Conservation (phyloP, 2,329 filamentous ascomycete genomes). For the Neobulgaria alba region DNA sequence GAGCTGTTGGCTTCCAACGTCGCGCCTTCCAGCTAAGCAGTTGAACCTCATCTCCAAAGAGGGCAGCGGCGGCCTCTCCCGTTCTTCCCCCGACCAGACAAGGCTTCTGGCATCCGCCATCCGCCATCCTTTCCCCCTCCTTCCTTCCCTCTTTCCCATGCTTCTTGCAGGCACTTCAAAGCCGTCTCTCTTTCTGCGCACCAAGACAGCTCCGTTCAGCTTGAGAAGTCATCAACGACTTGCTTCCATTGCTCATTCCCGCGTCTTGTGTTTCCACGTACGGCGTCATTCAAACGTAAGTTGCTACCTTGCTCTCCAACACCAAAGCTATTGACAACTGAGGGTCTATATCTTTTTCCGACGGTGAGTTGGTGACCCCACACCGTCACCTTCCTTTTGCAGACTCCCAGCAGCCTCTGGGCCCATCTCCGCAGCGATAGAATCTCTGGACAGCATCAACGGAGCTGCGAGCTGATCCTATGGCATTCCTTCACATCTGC, state of each 20-base stretch:
- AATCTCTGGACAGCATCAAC: too few relatives aligned
- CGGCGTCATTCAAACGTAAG: constrained; percentile 3
- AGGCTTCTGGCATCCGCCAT: too few relatives aligned
- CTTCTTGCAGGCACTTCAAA: neutral
- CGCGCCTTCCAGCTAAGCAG: too few relatives aligned
- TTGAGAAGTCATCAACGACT: constrained; percentile 15
- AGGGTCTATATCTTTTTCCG: neutral
- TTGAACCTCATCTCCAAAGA: too few relatives aligned
- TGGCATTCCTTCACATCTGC: too few relatives aligned
- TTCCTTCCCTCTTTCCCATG: neutral
- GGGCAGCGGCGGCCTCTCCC: too few relatives aligned
- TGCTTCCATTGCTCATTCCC: constrained; percentile 24
- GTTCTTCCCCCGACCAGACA: too few relatives aligned
- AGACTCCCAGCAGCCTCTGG: too few relatives aligned
- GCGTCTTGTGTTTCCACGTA: neutral
- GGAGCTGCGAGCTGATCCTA: too few relatives aligned
- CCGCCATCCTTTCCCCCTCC: constrained; percentile 2
- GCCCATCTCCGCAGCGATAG: too few relatives aligned
- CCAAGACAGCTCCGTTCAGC: constrained; percentile 3
- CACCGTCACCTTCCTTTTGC: too few relatives aligned
- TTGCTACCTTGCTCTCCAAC: constrained; percentile 2
- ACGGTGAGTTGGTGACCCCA: neutral
- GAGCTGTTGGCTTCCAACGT: too few relatives aligned
- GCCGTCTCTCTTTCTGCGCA: constrained; percentile 12
- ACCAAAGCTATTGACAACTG: neutral